A percentile compares a stretch with the other conserved stretches of the same genome.
Evolutionary conservation across 495 filamentous ascomycete genomes (phyloP).

Genomic region (Entonaema liquescens): DNA sequence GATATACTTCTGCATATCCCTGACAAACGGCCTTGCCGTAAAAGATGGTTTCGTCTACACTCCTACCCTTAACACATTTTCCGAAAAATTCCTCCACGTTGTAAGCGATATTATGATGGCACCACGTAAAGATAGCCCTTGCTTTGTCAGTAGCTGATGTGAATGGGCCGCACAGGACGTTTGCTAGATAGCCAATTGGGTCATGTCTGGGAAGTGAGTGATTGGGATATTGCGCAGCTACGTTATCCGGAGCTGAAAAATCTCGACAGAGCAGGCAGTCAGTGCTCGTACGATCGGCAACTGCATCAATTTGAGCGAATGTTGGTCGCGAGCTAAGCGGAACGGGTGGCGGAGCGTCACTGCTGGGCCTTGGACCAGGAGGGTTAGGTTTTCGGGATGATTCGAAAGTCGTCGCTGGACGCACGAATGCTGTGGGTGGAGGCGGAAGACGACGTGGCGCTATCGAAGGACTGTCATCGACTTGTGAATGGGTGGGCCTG

Average conservation of each 20-base stretch:
- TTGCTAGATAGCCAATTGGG: constrained; percentile 72
- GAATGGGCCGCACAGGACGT: constrained; percentile 81
- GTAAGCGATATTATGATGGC: constrained; percentile 92
- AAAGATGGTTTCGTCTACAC: constrained; percentile 71
- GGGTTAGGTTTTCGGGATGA: constrained; percentile 17
- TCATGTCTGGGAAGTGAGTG: constrained; percentile 71
- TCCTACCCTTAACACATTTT: constrained; percentile 67
- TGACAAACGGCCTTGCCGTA: constrained; percentile 87
- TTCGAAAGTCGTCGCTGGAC: constrained; percentile 34
- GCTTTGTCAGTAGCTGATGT: constrained; percentile 87
- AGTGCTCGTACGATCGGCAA: constrained; percentile 43
- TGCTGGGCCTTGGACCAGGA: constrained; percentile 20
- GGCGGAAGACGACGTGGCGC: constrained; percentile 52
- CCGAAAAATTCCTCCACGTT: constrained; percentile 80
- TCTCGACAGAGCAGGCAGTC: constrained; percentile 84
- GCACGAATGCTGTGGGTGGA: constrained; percentile 45
- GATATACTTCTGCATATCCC: constrained; percentile 88
- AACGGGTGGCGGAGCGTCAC: constrained; percentile 55
- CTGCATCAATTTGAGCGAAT: constrained; percentile 52
- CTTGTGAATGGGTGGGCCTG: constrained; percentile 42
- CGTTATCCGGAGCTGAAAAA: constrained; percentile 80
- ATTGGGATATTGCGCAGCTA: constrained; percentile 80
- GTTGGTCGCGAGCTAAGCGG: constrained; percentile 57
- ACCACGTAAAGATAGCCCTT: constrained; percentile 90
- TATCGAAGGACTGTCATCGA: constrained; percentile 35